Evolutionary conservation across 495 filamentous ascomycete genomes (phyloP).

Genomic region (Glarea lozoyensis): DNA sequence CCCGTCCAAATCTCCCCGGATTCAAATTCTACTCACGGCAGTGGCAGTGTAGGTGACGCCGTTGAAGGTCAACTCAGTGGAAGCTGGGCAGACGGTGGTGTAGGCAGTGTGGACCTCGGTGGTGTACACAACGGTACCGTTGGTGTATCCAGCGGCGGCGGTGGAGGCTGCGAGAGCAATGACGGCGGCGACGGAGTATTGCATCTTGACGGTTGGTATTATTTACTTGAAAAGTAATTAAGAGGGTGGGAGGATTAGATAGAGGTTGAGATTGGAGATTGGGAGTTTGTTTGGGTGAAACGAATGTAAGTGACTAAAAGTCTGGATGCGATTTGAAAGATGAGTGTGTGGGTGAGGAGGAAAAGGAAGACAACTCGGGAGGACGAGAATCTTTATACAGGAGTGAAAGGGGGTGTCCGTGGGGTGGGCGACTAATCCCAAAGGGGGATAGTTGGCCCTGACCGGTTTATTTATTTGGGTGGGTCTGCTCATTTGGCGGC

Average conservation of each 20-base stretch:
- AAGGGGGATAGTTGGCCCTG: too few species aligned
- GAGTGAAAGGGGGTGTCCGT: neutral
- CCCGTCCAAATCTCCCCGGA: neutral
- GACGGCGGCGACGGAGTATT: conserved; percentile 54
- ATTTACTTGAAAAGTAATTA: conserved; percentile 33
- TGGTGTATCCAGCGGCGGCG: conserved; percentile 39
- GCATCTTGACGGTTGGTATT: conserved; percentile 66
- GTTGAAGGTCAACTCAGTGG: conserved; percentile 63
- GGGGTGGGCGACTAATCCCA: too few species aligned
- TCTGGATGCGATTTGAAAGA: conserved; percentile 33
- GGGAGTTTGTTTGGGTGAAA: conserved; percentile 29
- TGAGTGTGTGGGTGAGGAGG: conserved; percentile 35
- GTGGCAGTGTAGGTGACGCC: conserved; percentile 72
- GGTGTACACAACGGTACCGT: conserved; percentile 41
- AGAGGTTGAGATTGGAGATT: conserved; percentile 9
- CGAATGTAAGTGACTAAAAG: conserved; percentile 56
- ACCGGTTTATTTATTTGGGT: too few species aligned
- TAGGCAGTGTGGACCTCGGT: conserved; percentile 73
- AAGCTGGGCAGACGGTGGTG: conserved; percentile 78
- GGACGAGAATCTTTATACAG: conserved; percentile 16
- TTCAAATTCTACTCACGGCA: conserved; percentile 34
- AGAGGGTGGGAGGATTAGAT: conserved; percentile 21
- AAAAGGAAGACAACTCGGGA: conserved; percentile 13
- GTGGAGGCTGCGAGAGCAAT: conserved; percentile 56
- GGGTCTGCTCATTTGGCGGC: too few species aligned